These are phyloP conservation scores for Penicillium odoratum DNA, from an alignment of 495 filamentous ascomycete species.

Conservation along the genomic window DNA sequence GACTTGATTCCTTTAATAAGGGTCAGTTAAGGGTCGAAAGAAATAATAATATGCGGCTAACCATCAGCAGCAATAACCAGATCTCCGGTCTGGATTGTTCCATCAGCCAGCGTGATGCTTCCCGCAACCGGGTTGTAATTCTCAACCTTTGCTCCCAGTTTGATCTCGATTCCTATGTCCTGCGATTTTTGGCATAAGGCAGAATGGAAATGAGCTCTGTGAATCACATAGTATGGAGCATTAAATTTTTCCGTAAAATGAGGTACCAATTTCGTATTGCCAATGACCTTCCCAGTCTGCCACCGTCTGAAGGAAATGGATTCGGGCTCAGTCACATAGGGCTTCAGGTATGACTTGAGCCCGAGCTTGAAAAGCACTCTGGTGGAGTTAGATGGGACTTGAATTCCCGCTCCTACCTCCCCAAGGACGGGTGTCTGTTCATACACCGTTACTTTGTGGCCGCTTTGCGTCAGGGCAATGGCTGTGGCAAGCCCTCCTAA, in stretches of 20 bases:
- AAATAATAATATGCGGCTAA: constrained; percentile 1
- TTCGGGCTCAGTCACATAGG: constrained; percentile 35
- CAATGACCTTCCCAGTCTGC: constrained; percentile 41
- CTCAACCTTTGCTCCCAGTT: constrained; percentile 23
- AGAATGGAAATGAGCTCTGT: constrained; percentile 43
- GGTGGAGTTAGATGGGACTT: constrained; percentile 55
- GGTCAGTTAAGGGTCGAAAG: not conserved
- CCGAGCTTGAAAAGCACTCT: constrained; percentile 46
- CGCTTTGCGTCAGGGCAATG: constrained; percentile 43
- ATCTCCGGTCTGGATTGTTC: constrained; percentile 24
- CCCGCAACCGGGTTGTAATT: constrained; percentile 24
- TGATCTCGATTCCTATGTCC: constrained; percentile 34
- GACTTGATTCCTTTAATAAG: constrained; percentile 35
- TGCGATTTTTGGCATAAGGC: constrained; percentile 31
- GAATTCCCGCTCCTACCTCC: constrained; percentile 52
- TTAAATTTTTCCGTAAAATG: constrained; percentile 35
- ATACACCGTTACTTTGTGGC: constrained; percentile 48
- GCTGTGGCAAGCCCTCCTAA: constrained; percentile 47
- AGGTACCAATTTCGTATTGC: constrained; percentile 36
- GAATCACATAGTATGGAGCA: constrained; percentile 46
- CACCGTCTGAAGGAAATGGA: constrained; percentile 43
- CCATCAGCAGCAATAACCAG: constrained; percentile 49
- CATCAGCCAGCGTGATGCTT: constrained; percentile 22
- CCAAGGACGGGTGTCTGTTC: constrained; percentile 45
- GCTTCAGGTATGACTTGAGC: constrained; percentile 32